Evolutionary conservation across 2,329 filamentous ascomycete species (phyloP), one percentile per base, ranked within the genome.

Genomic region (Malbranchea cinnamomea): DNA sequence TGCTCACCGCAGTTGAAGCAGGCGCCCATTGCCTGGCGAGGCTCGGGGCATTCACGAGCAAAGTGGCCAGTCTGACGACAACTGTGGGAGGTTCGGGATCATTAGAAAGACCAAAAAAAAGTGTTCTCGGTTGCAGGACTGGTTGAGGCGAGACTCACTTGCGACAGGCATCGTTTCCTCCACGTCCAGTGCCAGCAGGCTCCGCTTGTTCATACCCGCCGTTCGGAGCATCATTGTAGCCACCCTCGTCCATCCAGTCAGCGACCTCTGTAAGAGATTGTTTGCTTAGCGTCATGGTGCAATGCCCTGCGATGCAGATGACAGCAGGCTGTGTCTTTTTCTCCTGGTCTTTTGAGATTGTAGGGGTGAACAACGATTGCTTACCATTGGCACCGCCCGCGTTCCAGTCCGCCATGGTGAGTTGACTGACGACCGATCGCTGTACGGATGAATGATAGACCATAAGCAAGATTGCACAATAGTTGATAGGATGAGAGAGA

Each of bases 1-100:
- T 55, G 48, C 45, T 62, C 43, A 24, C 53, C 54, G 38, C 57
- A 61, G 35, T 63, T 63, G 49, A 59, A 62, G 41, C 59, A 63
- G 11, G 46, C 51, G 29, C 50, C 52, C 11, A 28, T 26, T n/a
- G 38, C 42, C 41, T 56, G 54, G 23, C 45, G 49, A 37, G 50
- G 52, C 26, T 59, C 53, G 3, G 59, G 50, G 32, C 61, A 65
- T 10, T 63, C 55, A 11, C 53, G 52, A 20, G 50, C 48, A 33
- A 56, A 56, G 37, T 59, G 54, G 18, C 47, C 51, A 27, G 44
- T 36, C 10, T 41, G 38, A 32, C 53, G 52, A 35, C 54, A 59
- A 33, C 37, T 33, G 20, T 43, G 32, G 44, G 34, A n/a, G n/a
- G n/a, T n/a, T n/a, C n/a, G n/a, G n/a, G n/a, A n/a, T n/a, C n/a